A percentile compares a stretch with the other conserved stretches of the same genome.
These are phyloP conservation scores for Ambrosia hybrid DNA, from an alignment of 140 eudicot species.

Conservation along the genomic window DNA sequence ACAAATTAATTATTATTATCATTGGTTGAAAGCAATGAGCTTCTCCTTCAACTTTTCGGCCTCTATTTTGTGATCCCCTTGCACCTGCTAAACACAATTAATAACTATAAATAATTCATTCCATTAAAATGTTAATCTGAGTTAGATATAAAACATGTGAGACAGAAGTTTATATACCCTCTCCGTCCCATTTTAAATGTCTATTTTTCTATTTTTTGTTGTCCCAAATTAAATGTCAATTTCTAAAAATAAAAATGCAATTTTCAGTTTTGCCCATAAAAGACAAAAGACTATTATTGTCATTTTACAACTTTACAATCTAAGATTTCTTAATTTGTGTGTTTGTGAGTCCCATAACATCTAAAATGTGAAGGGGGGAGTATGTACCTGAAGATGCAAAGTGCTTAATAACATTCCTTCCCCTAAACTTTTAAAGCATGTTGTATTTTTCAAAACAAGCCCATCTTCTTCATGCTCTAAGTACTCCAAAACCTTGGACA, in stretches of 20 bases:
- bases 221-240: no score
- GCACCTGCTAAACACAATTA: slow-evolving; percentile 18
- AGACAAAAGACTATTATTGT: no score
- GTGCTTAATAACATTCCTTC: slow-evolving; percentile 36
- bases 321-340: no score
- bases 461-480: slow-evolving; percentile 51
- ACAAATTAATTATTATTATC: background rate
- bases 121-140: background rate
- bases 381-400: slow-evolving; percentile 47
- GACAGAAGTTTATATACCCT: no score
- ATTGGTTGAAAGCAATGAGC: background rate
- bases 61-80: background rate
- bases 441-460: slow-evolving; percentile 37
- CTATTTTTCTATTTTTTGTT: no score
- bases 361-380: background rate
- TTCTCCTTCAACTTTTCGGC: background rate
- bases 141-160: no score
- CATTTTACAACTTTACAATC: no score
- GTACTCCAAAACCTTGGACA: slow-evolving; percentile 30
- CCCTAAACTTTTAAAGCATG: slow-evolving; percentile 31
- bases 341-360: no score
- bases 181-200: no score
- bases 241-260: background rate
- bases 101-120: background rate
- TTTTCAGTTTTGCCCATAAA: no score